Conservation (phyloP, 192 early-diverging fungal genomes). For the Mortierella hygrophila region DNA sequence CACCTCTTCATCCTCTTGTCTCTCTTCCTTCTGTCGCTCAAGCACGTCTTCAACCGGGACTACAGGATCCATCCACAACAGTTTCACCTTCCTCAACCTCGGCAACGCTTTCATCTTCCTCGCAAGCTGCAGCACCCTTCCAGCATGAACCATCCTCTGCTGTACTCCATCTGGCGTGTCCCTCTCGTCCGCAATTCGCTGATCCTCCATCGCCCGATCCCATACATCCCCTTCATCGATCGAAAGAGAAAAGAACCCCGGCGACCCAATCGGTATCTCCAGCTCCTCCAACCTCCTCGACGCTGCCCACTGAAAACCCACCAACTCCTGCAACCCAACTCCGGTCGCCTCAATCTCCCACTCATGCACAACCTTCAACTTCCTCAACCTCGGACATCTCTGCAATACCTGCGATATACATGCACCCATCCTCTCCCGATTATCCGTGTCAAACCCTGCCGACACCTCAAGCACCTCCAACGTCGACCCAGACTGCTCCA, state of each 20-base stretch:
- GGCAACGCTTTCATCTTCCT: not conserved
- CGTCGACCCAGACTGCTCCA: not conserved
- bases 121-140: not conserved
- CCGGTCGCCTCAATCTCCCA: constrained; percentile 3
- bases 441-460: not conserved
- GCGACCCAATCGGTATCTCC: not conserved
- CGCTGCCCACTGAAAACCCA: not conserved
- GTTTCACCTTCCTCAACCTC: not conserved
- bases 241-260: not conserved
- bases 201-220: not conserved
- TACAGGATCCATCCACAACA: not conserved
- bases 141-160: not conserved
- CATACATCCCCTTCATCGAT: not conserved
- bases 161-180: too few relatives aligned
- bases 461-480: not conserved
- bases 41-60: not conserved
- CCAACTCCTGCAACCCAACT: not conserved
- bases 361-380: not conserved
- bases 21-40: not conserved
- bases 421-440: not conserved
- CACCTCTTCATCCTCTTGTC: not conserved
- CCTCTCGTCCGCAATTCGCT: not conserved
- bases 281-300: not conserved
- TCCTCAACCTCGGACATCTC: not conserved
- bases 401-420: not conserved